Base-by-base conservation (phyloP, 495 filamentous ascomycete species). In the Podospora comata region DNA sequence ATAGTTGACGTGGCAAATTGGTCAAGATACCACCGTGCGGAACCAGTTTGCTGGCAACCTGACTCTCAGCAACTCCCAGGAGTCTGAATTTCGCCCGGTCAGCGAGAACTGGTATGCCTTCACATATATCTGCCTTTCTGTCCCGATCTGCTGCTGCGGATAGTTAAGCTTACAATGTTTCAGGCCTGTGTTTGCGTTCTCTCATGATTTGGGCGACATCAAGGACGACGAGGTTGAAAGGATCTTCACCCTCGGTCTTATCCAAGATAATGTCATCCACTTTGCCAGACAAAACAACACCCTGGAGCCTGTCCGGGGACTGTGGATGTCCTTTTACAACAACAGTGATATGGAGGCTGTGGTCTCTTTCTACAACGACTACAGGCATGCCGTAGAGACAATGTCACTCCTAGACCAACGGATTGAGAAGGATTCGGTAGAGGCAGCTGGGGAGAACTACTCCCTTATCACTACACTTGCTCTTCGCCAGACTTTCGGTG, bases 401-500 rank as follows among this genome's bases (percentile, higher is more conserved):
- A 86, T 87, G 13, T 78, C 79, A 7, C 86, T 87, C 32, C 91
- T 94, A 68, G 92, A 94, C 23, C 71, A 84, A 9, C 85, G 90
- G 65, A 79, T 97, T 26, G 85, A 88, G 13, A 74, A 80, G 39
- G 93, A 97, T 79, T 93, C 94, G 0, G 81, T 85, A 28, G 78
- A 83, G 0, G 89, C 84, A 4, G 90, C 85, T 15, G 86, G 86
- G 2, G 77, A 86, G 53, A 85, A 92, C 73, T 97, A 96, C 75
- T 85, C 89, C 26, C 89, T 93, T 68, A 91, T 98, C 62, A 91
- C 93, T 13, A 90, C 91, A 0, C 88, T 98, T 26, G 87, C 88
- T 28, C 91, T 94, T 3, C 89, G 94, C 11, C 94, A 98, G 76
- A 89, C 92, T 3, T 88, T 97, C 81, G 94, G 92, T 2, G 94